Evolutionary conservation across 805 yeast species (phyloP).

Genomic region (Debaryomyces castellii): DNA sequence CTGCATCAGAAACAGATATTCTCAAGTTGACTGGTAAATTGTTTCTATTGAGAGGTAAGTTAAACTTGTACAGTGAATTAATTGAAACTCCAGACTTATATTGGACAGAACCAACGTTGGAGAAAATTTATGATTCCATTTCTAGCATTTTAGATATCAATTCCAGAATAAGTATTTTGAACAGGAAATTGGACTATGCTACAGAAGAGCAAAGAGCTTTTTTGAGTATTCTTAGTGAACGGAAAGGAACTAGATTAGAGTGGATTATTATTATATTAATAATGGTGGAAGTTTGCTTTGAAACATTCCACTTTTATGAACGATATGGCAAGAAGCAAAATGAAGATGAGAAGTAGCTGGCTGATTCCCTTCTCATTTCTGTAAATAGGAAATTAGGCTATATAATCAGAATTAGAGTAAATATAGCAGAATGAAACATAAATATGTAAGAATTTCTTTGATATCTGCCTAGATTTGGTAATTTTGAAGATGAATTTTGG

Average conservation of each 20-base stretch:
- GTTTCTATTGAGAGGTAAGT: constrained; percentile 73
- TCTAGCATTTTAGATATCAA: constrained; percentile 72
- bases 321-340: constrained; percentile 23
- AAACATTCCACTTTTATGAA: constrained; percentile 71
- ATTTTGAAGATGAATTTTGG: not conserved
- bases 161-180: constrained; percentile 75
- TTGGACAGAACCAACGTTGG: constrained; percentile 89
- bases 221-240: constrained; percentile 71
- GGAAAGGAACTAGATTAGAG: constrained; percentile 73
- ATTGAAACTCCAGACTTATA: constrained; percentile 91
- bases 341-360: not conserved
- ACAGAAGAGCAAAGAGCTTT: constrained; percentile 84
- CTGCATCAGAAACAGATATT: constrained; percentile 55
- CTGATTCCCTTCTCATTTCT: not conserved
- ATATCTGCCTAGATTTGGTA: not conserved
- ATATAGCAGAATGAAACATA: not conserved
- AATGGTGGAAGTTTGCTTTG: constrained; percentile 82
- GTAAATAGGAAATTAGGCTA: not conserved
- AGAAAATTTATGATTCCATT: constrained; percentile 68
- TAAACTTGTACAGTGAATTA: constrained; percentile 82
- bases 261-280: constrained; percentile 86
- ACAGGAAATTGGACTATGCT: constrained; percentile 85
- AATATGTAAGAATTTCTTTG: not conserved
- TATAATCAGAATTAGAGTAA: not conserved
- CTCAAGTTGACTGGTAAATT: constrained; percentile 71